Conservation (phyloP, 2,329 filamentous ascomycete genomes). For the Cordyceps fumosorosea region DNA sequence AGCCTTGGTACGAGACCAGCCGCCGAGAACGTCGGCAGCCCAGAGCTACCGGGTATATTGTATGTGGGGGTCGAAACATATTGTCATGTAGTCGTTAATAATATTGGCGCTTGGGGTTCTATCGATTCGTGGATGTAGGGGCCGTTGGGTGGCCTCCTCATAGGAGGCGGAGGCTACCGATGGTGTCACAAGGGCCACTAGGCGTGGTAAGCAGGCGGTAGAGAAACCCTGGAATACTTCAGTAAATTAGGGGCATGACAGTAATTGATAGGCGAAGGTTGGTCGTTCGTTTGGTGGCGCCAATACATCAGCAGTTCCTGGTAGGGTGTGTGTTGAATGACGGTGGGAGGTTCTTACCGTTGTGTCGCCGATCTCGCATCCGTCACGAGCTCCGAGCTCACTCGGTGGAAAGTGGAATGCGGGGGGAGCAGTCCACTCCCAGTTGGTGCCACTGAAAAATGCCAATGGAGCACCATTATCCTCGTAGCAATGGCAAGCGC, state of each 20-base stretch:
- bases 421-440: neutral
- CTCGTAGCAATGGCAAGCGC: too few species aligned
- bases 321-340: neutral
- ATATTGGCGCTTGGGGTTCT: neutral
- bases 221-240: neutral
- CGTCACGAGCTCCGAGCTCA: constrained; percentile 11
- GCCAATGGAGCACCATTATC: neutral
- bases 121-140: neutral
- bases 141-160: neutral
- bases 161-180: neutral
- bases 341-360: neutral
- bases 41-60: neutral
- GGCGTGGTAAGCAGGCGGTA: neutral
- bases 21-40: neutral
- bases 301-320: too few species aligned
- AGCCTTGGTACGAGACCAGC: constrained; percentile 9
- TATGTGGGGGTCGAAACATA: constrained; percentile 6
- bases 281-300: neutral
- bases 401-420: constrained; percentile 9
- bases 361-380: constrained; percentile 4
- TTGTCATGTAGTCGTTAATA: neutral
- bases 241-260: neutral
- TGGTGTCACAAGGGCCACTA: constrained; percentile 2
- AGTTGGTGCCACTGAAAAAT: neutral
- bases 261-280: neutral